phyloP scores from a whole-genome alignment of 2,329 filamentous ascomycete genomes.

The Aspergillus floridensis region DNA sequence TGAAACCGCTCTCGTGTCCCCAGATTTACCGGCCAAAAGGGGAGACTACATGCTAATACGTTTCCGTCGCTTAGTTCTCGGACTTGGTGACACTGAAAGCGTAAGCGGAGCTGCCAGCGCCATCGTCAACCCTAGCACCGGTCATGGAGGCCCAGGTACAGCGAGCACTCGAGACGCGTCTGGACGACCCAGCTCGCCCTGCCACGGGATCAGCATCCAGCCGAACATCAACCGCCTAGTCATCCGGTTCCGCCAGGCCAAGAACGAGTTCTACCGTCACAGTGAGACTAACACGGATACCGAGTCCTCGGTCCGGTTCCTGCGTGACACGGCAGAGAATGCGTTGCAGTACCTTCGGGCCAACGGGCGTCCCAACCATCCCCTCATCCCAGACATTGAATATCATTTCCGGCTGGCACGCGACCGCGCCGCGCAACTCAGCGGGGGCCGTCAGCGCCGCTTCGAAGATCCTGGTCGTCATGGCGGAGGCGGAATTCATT shows the following conservation, averaged over 20 bases:
- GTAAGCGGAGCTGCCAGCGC: not conserved
- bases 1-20: not conserved
- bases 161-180: not conserved
- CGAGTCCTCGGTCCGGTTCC: slow-evolving; percentile 36
- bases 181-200: not conserved
- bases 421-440: slow-evolving; percentile 34
- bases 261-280: slow-evolving; percentile 36
- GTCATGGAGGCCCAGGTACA: not conserved
- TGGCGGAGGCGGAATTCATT: not conserved
- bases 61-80: not conserved
- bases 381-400: slow-evolving; percentile 33
- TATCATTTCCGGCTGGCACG: slow-evolving; percentile 34
- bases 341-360: slow-evolving; percentile 34
- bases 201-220: not conserved
- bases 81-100: not conserved
- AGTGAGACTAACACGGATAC: slow-evolving; percentile 22
- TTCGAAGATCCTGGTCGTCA: slow-evolving; percentile 29
- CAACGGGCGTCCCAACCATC: slow-evolving; percentile 24
- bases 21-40: no score
- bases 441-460: slow-evolving; percentile 40
- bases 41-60: not conserved
- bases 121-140: not conserved
- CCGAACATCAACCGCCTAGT: slow-evolving; percentile 23
- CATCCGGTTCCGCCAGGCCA: slow-evolving; percentile 35
- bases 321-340: slow-evolving; percentile 47